These are phyloP conservation scores for Acacia acuminata DNA, from an alignment of 306 rosid species.

Conservation along the genomic window DNA sequence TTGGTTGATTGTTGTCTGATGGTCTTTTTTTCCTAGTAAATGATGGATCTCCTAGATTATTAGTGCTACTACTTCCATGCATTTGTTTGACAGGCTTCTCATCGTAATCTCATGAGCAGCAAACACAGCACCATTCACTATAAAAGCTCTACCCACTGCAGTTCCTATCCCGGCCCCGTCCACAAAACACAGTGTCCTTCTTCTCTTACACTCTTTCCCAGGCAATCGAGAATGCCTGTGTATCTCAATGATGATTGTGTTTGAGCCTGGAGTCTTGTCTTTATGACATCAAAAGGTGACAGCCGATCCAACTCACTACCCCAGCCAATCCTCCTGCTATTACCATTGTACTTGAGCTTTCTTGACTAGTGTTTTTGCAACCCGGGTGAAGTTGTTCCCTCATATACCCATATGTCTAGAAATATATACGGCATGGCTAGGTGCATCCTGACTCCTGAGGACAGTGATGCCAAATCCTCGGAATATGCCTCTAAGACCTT, in stretches of 20 bases:
- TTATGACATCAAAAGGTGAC: conserved; percentile 78
- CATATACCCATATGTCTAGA: conserved; percentile 67
- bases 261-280: conserved; percentile 82
- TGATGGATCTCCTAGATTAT: conserved; percentile 5
- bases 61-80: conserved; percentile 24
- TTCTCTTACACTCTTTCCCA: conserved; percentile 48
- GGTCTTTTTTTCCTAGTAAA: background rate
- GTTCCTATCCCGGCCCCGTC: conserved; percentile 86
- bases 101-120: conserved; percentile 75
- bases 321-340: conserved; percentile 86
- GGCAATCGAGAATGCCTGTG: conserved; percentile 60
- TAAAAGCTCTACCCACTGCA: conserved; percentile 70
- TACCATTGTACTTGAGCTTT: conserved; percentile 66
- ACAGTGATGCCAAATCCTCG: conserved; percentile 70
- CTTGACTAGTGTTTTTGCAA: conserved; percentile 56
- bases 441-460: conserved; percentile 84
- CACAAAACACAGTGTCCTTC: conserved; percentile 64
- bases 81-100: conserved; percentile 48
- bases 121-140: conserved; percentile 80
- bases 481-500: conserved; percentile 66
- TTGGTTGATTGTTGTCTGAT: background rate
- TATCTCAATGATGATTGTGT: conserved; percentile 51
- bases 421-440: conserved; percentile 64
- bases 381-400: conserved; percentile 83
- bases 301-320: conserved; percentile 76